A percentile compares a stretch with the other conserved stretches of the same genome.
Evolutionary conservation across 164 flowering plant genomes (phyloP).

Genomic region (Tetrastigma voinierianum): DNA sequence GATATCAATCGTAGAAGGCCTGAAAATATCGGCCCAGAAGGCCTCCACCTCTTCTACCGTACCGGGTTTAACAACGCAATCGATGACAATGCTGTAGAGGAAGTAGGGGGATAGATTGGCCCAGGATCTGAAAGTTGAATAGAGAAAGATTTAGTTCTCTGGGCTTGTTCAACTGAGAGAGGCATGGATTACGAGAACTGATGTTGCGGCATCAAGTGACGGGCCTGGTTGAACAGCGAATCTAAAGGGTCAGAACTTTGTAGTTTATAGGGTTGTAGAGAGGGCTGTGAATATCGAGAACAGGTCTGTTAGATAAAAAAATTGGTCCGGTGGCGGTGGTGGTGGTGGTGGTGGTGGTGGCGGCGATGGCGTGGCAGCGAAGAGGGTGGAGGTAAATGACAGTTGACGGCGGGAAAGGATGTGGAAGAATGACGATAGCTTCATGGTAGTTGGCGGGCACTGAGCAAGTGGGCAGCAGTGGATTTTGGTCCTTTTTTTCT

Average conservation of each 20-base stretch:
- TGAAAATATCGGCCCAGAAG: constrained; percentile 32
- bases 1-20: constrained; percentile 16
- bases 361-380: too few relatives aligned
- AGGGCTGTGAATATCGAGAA: constrained; percentile 18
- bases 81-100: constrained; percentile 31
- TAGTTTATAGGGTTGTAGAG: constrained; percentile 23
- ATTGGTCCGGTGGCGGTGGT: background rate
- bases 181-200: constrained; percentile 26
- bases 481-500: too few relatives aligned
- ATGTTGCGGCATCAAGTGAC: constrained; percentile 24
- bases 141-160: constrained; percentile 29
- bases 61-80: constrained; percentile 30
- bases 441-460: too few relatives aligned
- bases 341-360: too few relatives aligned
- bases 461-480: too few relatives aligned
- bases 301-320: constrained; percentile 16
- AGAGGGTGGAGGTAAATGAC: too few relatives aligned
- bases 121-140: constrained; percentile 15
- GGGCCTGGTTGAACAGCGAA: constrained; percentile 19
- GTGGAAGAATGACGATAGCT: too few relatives aligned
- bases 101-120: constrained; percentile 24
- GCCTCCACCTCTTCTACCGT: constrained; percentile 27
- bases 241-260: constrained; percentile 23
- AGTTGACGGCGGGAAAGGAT: too few relatives aligned
- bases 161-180: constrained; percentile 31